A percentile compares a stretch with the other conserved stretches of the same genome.
These are phyloP conservation scores for Aureobasidium sp. DNA, from an alignment of 2,329 filamentous ascomycete species.

Conservation along the genomic window DNA sequence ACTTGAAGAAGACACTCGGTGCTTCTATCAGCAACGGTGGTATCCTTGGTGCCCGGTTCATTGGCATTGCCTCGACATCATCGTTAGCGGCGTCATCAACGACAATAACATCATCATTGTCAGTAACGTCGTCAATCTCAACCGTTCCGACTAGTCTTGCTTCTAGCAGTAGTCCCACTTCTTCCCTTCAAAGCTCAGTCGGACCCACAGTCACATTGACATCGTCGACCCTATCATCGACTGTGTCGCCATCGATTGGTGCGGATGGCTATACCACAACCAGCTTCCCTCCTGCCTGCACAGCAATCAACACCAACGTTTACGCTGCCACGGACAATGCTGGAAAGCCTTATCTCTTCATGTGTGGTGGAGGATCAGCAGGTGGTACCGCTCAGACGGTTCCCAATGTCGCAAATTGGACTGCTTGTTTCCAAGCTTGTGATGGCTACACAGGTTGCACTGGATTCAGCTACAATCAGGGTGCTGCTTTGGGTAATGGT, in stretches of 20 bases:
- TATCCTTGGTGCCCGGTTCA: constrained; percentile 25
- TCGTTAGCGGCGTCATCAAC: background rate
- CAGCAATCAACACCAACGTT: constrained; percentile 17
- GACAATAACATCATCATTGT: background rate
- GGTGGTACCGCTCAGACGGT: background rate
- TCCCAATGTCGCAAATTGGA: constrained; percentile 13
- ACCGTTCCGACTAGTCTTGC: too few relatives aligned
- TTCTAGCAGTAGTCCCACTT: background rate
- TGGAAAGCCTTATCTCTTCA: constrained; percentile 16
- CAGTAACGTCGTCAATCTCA: background rate
- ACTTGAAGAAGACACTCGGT: constrained; percentile 20
- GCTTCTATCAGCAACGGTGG: constrained; percentile 18
- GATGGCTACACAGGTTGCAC: constrained; percentile 20
- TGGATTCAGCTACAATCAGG: constrained; percentile 22
- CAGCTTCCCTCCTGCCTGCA: constrained; percentile 16
- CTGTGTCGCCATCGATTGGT: background rate
- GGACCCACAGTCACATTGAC: background rate
- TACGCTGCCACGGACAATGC: constrained; percentile 14
- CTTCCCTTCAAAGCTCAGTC: too few relatives aligned
- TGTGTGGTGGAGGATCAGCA: constrained; percentile 19
- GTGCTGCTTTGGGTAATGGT: constrained; percentile 19
- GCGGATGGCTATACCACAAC: constrained; percentile 17
- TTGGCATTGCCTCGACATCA: constrained; percentile 10
- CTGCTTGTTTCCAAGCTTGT: constrained; percentile 23
- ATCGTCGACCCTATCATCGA: background rate